Evolutionary conservation across 202 grass and related monocot species (phyloP).

Genomic region (Musa balbisiana): DNA sequence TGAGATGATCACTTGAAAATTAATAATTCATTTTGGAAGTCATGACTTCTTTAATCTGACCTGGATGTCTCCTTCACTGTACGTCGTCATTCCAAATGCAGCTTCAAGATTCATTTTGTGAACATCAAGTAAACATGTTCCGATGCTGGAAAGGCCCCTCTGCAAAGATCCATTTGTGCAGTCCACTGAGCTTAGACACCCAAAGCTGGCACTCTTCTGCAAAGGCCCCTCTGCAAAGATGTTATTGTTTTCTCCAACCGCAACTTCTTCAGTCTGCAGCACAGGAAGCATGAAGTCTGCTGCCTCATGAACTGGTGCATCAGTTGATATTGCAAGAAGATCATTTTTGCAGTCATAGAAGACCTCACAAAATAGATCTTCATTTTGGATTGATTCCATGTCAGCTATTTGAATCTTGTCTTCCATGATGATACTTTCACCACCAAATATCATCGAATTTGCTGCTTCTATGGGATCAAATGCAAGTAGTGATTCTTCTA

Average conservation of each 20-base stretch:
- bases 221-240: conserved; percentile 46
- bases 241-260: conserved; percentile 13
- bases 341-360: conserved; percentile 78
- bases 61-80: conserved; percentile 91
- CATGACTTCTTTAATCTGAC: conserved; percentile 17
- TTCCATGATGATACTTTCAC: conserved; percentile 28
- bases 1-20: not conserved
- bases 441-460: conserved; percentile 63
- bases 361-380: conserved; percentile 47
- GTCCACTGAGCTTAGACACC: conserved; percentile 59
- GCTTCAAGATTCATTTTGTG: conserved; percentile 70
- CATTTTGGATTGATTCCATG: conserved; percentile 39
- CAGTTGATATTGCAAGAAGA: conserved; percentile 44
- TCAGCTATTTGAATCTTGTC: conserved; percentile 35
- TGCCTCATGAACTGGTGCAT: conserved; percentile 64
- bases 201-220: conserved; percentile 80
- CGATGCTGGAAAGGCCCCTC: not conserved
- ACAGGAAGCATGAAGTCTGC: conserved; percentile 65
- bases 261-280: conserved; percentile 46
- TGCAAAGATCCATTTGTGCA: conserved; percentile 28
- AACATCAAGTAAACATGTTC: conserved; percentile 47
- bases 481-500: conserved; percentile 46
- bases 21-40: not conserved
- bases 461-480: conserved; percentile 49
- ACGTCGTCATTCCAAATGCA: conserved; percentile 68